Percentiles rank a stretch among this genome's conserved stretches.
phyloP scores from a whole-genome alignment of 352 stramenopile genomes.

The Pythium biforme region DNA sequence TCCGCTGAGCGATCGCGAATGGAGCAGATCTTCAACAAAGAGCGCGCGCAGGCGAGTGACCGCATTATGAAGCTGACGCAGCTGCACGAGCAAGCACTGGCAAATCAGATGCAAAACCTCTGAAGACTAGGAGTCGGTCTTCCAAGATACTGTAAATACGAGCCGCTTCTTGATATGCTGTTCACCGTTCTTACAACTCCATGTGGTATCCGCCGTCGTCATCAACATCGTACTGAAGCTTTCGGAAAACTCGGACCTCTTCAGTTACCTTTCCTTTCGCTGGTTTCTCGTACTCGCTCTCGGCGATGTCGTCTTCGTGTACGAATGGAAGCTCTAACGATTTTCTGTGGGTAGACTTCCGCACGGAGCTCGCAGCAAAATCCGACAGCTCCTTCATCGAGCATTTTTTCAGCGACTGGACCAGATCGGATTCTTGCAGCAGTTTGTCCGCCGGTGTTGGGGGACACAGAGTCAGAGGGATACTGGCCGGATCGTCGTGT shows the following conservation, averaged over 20 bases:
- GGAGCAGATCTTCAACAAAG: slow-evolving; percentile 67
- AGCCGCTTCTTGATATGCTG: neutral
- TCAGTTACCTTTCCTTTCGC: slow-evolving; percentile 10
- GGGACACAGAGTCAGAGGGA: slow-evolving; percentile 35
- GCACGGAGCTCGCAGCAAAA: slow-evolving; percentile 32
- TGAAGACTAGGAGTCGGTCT: slow-evolving; percentile 5
- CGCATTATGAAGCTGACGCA: slow-evolving; percentile 81
- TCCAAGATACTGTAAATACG: slow-evolving; percentile 21
- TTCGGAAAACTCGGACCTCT: slow-evolving; percentile 19
- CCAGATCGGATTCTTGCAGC: slow-evolving; percentile 43
- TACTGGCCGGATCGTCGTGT: slow-evolving; percentile 15
- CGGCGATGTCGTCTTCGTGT: slow-evolving; percentile 8
- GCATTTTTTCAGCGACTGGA: slow-evolving; percentile 50
- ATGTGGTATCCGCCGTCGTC: slow-evolving; percentile 20
- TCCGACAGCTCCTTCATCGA: slow-evolving; percentile 45
- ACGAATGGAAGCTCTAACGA: slow-evolving; percentile 19
- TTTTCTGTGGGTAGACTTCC: slow-evolving; percentile 30
- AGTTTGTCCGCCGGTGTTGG: slow-evolving; percentile 38
- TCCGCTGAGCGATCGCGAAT: slow-evolving; percentile 47
- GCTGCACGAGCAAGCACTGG: slow-evolving; percentile 59
- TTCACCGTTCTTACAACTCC: slow-evolving; percentile 11
- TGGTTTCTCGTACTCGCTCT: neutral
- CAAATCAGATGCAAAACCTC: slow-evolving; percentile 28
- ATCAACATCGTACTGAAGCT: slow-evolving; percentile 27
- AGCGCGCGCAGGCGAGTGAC: slow-evolving; percentile 71